Evolutionary conservation across 306 rosid genomes (phyloP).

Genomic region (Vachellia pachyceras): DNA sequence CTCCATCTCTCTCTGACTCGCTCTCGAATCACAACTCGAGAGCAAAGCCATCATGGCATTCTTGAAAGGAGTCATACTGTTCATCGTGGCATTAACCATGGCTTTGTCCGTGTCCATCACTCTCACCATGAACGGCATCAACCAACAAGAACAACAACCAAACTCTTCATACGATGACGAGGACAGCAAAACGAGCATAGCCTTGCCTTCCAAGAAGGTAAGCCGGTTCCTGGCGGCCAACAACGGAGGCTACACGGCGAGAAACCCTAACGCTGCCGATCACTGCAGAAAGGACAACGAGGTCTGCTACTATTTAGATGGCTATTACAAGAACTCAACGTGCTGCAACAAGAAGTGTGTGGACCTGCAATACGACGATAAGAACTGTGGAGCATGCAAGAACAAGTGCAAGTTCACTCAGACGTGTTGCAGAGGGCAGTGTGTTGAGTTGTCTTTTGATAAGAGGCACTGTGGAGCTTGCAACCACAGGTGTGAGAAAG

Average conservation of each 20-base stretch:
- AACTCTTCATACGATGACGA: neutral
- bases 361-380: slow-evolving; percentile 50
- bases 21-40: slow-evolving; percentile 8
- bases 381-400: slow-evolving; percentile 81
- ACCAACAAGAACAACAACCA: neutral
- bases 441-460: slow-evolving; percentile 63
- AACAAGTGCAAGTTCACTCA: slow-evolving; percentile 68
- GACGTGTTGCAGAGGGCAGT: slow-evolving; percentile 71
- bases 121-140: slow-evolving; percentile 49
- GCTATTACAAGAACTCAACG: slow-evolving; percentile 41
- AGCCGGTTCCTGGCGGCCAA: slow-evolving; percentile 56
- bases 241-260: neutral
- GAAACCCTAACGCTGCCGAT: slow-evolving; percentile 57
- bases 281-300: slow-evolving; percentile 66
- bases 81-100: slow-evolving; percentile 75
- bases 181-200: neutral
- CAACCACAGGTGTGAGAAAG: slow-evolving; percentile 48
- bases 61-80: slow-evolving; percentile 44
- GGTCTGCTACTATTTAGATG: slow-evolving; percentile 34
- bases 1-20: slow-evolving; percentile 2
- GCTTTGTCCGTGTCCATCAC: slow-evolving; percentile 77
- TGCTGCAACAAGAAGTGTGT: slow-evolving; percentile 89
- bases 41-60: slow-evolving; percentile 73
- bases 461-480: slow-evolving; percentile 87
- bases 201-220: slow-evolving; percentile 60